phyloP scores from a whole-genome alignment of 1,284 basidiomycete species.

The Fomitopsis palustris region DNA sequence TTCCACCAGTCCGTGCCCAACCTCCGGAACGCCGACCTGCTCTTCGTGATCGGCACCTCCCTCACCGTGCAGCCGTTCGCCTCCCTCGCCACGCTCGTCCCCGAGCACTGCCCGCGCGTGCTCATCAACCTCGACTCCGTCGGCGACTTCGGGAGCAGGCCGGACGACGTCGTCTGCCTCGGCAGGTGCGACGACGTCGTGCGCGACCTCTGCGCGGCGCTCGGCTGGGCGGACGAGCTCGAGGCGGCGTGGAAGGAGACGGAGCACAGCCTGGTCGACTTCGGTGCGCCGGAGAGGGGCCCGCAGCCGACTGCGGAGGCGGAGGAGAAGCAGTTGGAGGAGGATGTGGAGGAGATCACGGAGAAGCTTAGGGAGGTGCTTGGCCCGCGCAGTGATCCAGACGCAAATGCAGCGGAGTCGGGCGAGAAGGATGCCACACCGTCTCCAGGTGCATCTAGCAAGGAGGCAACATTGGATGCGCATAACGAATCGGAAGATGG shows the following conservation, averaged over 20 bases:
- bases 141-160: constrained; percentile 51
- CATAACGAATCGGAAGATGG: not conserved
- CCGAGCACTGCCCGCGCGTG: constrained; percentile 55
- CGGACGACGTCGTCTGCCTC: constrained; percentile 58
- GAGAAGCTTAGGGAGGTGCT: constrained; percentile 29
- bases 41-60: constrained; percentile 93
- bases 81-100: constrained; percentile 50
- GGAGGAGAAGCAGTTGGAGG: constrained; percentile 9
- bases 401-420: not conserved
- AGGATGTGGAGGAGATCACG: constrained; percentile 34
- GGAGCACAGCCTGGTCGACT: constrained; percentile 13
- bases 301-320: not conserved
- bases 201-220: constrained; percentile 49
- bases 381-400: constrained; percentile 8
- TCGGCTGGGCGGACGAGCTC: constrained; percentile 73
- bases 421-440: not conserved
- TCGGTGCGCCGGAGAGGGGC: not conserved
- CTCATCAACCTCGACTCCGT: constrained; percentile 69
- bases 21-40: constrained; percentile 70
- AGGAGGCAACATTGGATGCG: not conserved
- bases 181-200: constrained; percentile 70
- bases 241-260: constrained; percentile 55
- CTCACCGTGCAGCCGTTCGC: constrained; percentile 80
- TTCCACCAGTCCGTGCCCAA: constrained; percentile 50
- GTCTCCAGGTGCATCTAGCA: not conserved